A percentile compares a stretch with the other conserved stretches of the same genome.
phyloP scores from a whole-genome alignment of 768 basidiomycete genomes.

The Hysterangium stoloniferum region DNA sequence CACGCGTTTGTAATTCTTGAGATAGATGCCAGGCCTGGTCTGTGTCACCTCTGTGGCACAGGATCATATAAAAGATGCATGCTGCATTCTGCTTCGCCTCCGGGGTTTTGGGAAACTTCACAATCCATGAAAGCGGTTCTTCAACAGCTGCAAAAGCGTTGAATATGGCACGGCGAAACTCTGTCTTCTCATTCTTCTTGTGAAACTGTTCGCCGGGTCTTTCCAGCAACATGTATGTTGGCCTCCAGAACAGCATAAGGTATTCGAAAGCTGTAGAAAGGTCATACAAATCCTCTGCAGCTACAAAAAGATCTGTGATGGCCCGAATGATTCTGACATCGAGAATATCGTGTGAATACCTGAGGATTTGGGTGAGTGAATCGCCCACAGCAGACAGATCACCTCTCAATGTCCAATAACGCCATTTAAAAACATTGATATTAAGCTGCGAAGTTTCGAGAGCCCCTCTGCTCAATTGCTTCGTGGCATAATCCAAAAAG shows the following conservation, averaged over 20 bases:
- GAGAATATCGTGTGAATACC: too few species aligned
- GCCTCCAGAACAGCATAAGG: background rate
- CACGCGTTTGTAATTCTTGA: slow-evolving; percentile 32
- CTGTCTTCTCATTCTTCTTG: background rate
- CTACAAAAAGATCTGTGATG: background rate
- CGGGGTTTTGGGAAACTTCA: background rate
- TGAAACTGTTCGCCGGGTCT: background rate
- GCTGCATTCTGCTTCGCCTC: background rate
- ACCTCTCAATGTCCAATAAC: background rate
- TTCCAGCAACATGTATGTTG: background rate
- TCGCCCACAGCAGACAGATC: background rate
- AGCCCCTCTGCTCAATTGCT: background rate
- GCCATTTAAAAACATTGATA: background rate
- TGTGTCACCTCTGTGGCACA: background rate
- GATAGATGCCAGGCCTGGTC: background rate
- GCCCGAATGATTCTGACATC: background rate
- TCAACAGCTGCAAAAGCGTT: background rate
- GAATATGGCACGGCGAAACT: background rate
- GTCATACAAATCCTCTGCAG: background rate
- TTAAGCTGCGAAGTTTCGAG: background rate
- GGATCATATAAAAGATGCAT: background rate
- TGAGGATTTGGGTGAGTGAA: slow-evolving; percentile 2
- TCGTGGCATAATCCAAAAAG: background rate
- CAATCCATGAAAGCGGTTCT: slow-evolving; percentile 4
- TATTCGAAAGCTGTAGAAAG: background rate